Evolutionary conservation across 23 red algal species (phyloP).

Genomic region (Agarophyton chilense): DNA sequence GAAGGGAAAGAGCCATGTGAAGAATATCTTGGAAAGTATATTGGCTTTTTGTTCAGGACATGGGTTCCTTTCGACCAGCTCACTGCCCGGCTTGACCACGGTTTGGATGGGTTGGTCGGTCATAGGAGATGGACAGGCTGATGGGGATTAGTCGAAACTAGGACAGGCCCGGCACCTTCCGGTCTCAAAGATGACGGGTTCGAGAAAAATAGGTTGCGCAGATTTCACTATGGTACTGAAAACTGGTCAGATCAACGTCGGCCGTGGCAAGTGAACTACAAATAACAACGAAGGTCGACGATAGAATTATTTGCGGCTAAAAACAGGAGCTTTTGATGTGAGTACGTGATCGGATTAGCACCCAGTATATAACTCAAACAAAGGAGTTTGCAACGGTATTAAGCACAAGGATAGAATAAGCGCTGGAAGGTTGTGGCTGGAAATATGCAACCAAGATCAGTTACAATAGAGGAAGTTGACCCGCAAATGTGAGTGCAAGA

Average conservation of each 20-base stretch:
- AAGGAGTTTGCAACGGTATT: background rate
- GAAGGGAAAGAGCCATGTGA: constrained; percentile 77
- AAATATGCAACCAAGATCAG: too few relatives aligned
- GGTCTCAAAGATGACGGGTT: too few relatives aligned
- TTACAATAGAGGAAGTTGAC: too few relatives aligned
- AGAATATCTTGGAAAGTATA: constrained; percentile 38
- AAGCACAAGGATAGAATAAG: too few relatives aligned
- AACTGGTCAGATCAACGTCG: background rate
- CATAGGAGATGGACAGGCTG: background rate
- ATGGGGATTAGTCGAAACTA: background rate
- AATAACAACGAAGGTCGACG: background rate
- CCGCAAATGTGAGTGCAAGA: too few relatives aligned
- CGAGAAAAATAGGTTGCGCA: too few relatives aligned
- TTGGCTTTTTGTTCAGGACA: constrained; percentile 52
- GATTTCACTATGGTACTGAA: too few relatives aligned
- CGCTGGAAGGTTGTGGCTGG: too few relatives aligned
- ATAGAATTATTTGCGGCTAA: background rate
- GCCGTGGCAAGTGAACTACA: background rate
- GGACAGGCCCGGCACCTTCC: too few relatives aligned
- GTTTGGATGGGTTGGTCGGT: background rate
- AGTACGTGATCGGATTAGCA: background rate
- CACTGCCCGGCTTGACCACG: constrained; percentile 26
- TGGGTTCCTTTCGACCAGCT: background rate
- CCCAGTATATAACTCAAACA: background rate
- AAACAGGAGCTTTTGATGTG: background rate